A percentile compares a stretch with the other conserved stretches of the same genome.
phyloP scores from a whole-genome alignment of 2,329 filamentous ascomycete species.

The Pseudocercospora fijiensis region DNA sequence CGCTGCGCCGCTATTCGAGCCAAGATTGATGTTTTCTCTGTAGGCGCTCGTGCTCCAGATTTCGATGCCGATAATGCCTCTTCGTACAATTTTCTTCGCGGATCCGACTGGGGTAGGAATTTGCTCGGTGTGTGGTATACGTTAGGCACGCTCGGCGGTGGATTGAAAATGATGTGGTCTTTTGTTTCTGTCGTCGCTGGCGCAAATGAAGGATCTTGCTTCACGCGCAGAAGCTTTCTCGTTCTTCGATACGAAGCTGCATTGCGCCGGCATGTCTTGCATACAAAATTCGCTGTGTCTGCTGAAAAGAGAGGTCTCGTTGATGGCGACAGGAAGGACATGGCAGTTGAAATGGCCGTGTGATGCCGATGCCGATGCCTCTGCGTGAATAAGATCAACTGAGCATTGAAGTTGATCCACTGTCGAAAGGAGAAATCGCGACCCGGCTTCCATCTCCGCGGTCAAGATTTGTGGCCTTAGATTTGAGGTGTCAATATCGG shows the following conservation, averaged over 20 bases:
- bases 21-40: conserved; percentile 20
- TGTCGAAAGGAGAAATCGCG: background rate
- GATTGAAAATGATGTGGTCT: conserved; percentile 65
- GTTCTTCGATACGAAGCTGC: conserved; percentile 49
- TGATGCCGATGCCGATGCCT: conserved; percentile 19
- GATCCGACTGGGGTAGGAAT: conserved; percentile 62
- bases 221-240: conserved; percentile 48
- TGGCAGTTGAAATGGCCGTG: conserved; percentile 27
- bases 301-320: conserved; percentile 28
- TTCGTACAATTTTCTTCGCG: conserved; percentile 39
- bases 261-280: conserved; percentile 40
- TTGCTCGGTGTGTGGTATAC: conserved; percentile 64
- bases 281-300: conserved; percentile 30
- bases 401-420: background rate
- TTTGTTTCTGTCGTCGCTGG: conserved; percentile 38
- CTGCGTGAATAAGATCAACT: background rate
- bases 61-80: conserved; percentile 26
- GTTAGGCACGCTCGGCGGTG: conserved; percentile 62
- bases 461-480: background rate
- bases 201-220: conserved; percentile 47
- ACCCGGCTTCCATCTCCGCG: background rate
- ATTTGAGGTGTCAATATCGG: background rate
- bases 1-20: conserved; percentile 28
- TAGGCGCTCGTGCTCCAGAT: conserved; percentile 17
- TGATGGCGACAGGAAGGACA: conserved; percentile 23